Base-by-base conservation (phyloP, 768 basidiomycete genomes). In the Rickenella mellea region DNA sequence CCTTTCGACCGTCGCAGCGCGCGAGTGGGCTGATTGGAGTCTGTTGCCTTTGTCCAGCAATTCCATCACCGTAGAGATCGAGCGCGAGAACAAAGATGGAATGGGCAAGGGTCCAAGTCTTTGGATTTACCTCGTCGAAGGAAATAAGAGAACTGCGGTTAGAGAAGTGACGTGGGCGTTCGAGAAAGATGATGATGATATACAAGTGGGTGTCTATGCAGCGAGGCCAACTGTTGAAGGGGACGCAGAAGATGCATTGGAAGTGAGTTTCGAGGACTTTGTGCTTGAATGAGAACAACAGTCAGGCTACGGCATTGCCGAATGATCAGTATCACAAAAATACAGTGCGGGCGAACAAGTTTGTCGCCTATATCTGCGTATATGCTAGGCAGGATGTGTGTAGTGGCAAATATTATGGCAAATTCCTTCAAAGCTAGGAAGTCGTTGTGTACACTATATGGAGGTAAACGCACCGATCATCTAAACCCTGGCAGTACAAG, bases 101-200 rank as follows among this genome's bases (percentile, higher is more conserved):
- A 37, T 36, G 25, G 46, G 48, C 24, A 24, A 29, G 21, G 47
- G 53, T 6, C 33, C 55, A 15, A 53, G 52, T 28, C 33, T 58
- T 45, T 59, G 54, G 51, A 48, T 58, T n/a, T 55, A 58, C 42
- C 21, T 50, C 15, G 42, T 56, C 3, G 28, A 43, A 10, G 36
- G 37, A 14, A 41, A 41, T 7, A 44, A 44, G 45, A 27, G 52
- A 11, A 44, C 27, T 21, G 48, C 50, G 27, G 39, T 56, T 3
- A 39, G 58, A 22, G 58, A 59, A 44, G 45, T 59, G 17, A 58
- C 58, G 1, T 59, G 58, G 57, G 51, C 47, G 29, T 53, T 56
- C 31, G 49, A 43, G 33, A 35, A 46, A 20, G 30, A 39, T 4
- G 41, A 46, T 28, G 49, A 45, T n/a, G 43, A 47, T 15, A 20